These are phyloP conservation scores for Bipolaris oryzae DNA, from an alignment of 2,329 filamentous ascomycete species.

Conservation along the genomic window DNA sequence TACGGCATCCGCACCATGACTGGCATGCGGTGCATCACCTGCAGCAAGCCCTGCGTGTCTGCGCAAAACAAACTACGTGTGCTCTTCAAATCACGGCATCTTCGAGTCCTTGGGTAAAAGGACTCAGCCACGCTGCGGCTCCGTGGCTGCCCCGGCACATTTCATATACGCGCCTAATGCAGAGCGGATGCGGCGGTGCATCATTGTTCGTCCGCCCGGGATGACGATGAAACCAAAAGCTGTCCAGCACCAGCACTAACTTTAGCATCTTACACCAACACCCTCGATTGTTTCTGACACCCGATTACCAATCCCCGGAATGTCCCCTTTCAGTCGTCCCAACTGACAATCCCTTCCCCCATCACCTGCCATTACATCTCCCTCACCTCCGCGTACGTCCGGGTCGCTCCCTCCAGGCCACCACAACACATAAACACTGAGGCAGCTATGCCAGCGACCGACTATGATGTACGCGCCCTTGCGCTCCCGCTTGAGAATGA, in stretches of 20 bases:
- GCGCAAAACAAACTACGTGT: slow-evolving; percentile 2
- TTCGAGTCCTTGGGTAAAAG: not conserved
- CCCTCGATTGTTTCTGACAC: slow-evolving; percentile 1
- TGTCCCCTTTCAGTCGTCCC: slow-evolving; percentile 11
- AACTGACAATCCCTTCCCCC: slow-evolving; percentile 6
- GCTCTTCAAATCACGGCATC: not conserved
- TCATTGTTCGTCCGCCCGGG: slow-evolving; percentile 21
- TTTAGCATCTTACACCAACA: slow-evolving; percentile 21
- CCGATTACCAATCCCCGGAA: slow-evolving; percentile 11
- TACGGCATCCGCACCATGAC: too few species aligned
- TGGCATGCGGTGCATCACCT: too few species aligned
- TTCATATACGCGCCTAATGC: slow-evolving; percentile 13
- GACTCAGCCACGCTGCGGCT: not conserved
- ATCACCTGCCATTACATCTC: not conserved
- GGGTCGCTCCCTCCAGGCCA: slow-evolving; percentile 18
- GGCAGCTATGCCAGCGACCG: slow-evolving; percentile 47
- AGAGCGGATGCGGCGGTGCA: slow-evolving; percentile 19
- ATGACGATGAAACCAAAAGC: slow-evolving; percentile 30
- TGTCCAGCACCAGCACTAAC: slow-evolving; percentile 16
- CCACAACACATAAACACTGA: not conserved
- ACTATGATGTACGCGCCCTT: slow-evolving; percentile 61
- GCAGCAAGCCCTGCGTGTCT: not conserved
- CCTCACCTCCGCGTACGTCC: slow-evolving; percentile 16
- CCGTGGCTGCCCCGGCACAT: not conserved
- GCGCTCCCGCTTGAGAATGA: slow-evolving; percentile 58